Evolutionary conservation across 2,329 filamentous ascomycete genomes (phyloP).

Genomic region (Hortaea sp.): DNA sequence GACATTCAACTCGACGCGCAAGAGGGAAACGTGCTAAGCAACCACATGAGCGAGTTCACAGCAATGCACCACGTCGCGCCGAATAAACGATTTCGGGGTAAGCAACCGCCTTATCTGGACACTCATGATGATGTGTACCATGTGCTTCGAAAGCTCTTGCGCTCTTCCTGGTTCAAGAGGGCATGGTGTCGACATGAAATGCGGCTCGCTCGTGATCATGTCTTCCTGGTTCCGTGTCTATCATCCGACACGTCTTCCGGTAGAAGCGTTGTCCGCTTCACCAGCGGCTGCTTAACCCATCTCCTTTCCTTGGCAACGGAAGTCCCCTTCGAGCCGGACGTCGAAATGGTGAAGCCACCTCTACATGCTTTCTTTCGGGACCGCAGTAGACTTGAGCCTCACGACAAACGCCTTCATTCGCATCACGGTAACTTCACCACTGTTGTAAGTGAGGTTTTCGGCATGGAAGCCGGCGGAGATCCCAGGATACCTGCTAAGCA

Average conservation of each 20-base stretch:
- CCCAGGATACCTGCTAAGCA: conserved; percentile 30
- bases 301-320: conserved; percentile 28
- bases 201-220: conserved; percentile 29
- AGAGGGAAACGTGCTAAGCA: conserved; percentile 28
- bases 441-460: conserved; percentile 30
- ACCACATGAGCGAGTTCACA: conserved; percentile 30
- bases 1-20: conserved; percentile 28
- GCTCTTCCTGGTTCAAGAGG: conserved; percentile 34
- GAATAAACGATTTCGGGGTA: conserved; percentile 22
- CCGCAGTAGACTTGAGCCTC: conserved; percentile 16
- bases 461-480: conserved; percentile 33
- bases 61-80: conserved; percentile 19
- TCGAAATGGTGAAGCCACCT: conserved; percentile 23
- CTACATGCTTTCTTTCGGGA: conserved; percentile 26
- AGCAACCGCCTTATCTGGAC: conserved; percentile 23
- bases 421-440: conserved; percentile 27
- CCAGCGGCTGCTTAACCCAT: conserved; percentile 32
- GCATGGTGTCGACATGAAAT: conserved; percentile 39
- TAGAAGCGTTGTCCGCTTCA: conserved; percentile 28
- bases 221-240: conserved; percentile 32
- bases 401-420: conserved; percentile 11
- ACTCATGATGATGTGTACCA: conserved; percentile 21
- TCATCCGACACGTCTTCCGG: conserved; percentile 10
- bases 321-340: conserved; percentile 21
- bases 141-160: conserved; percentile 28